These are phyloP conservation scores for Lupinus albus DNA, from an alignment of 306 rosid species.

Conservation along the genomic window DNA sequence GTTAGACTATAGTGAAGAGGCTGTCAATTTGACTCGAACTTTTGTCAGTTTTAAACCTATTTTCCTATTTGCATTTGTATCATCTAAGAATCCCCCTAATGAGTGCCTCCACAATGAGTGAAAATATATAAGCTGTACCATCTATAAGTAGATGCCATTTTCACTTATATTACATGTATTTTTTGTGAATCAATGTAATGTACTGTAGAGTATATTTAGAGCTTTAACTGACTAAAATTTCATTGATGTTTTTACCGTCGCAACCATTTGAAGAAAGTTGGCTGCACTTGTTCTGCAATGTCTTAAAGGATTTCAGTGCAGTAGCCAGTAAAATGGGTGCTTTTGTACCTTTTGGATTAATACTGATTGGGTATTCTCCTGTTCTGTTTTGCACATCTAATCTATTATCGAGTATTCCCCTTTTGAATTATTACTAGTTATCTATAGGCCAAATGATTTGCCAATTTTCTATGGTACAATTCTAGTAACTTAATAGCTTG, in stretches of 20 bases:
- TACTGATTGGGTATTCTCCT: background rate
- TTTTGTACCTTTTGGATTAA: background rate
- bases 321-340: background rate
- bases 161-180: background rate
- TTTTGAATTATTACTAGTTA: too few species aligned
- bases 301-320: background rate
- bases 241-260: background rate
- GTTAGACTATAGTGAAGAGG: constrained; percentile 1
- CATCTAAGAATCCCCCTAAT: constrained; percentile 17
- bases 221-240: background rate
- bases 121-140: background rate
- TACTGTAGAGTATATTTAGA: background rate
- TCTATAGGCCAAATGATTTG: background rate
- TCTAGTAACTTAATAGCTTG: constrained; percentile 3
- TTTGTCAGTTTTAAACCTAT: constrained; percentile 19
- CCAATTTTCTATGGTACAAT: background rate
- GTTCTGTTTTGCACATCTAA: constrained; percentile 8
- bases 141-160: background rate
- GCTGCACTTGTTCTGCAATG: background rate
- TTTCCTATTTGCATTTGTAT: background rate
- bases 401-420: background rate
- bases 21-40: constrained; percentile 23
- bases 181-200: background rate
- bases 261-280: background rate
- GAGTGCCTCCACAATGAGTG: constrained; percentile 5